Evolutionary conservation across 1,284 basidiomycete species (phyloP).

Genomic region (Phaffia rhodozyma): DNA sequence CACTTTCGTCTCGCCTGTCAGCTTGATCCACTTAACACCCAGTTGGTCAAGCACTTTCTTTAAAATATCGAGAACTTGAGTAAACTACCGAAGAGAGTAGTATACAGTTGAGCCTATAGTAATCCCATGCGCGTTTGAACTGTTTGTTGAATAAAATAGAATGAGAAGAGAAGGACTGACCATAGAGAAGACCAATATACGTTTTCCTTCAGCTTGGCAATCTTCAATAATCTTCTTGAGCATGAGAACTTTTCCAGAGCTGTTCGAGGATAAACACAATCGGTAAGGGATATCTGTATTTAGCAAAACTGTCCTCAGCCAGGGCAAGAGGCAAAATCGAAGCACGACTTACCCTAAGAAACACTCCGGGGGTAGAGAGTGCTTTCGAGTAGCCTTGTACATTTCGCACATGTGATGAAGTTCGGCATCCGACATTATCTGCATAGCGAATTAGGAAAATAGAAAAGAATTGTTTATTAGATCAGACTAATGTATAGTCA

Average conservation of each 20-base stretch:
- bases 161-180: conserved; percentile 36
- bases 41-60: conserved; percentile 69
- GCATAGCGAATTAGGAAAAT: conserved; percentile 7
- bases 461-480: not conserved
- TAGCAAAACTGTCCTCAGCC: too few relatives aligned
- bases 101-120: not conserved
- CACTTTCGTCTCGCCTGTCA: conserved; percentile 90
- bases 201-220: conserved; percentile 59
- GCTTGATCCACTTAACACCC: conserved; percentile 66
- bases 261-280: too few relatives aligned
- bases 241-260: conserved; percentile 71
- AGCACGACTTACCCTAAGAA: conserved; percentile 48
- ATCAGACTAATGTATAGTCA: conserved; percentile 14
- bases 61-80: conserved; percentile 86
- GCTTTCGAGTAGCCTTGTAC: conserved; percentile 77
- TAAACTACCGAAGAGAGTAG: conserved; percentile 49
- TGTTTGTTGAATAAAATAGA: too few relatives aligned
- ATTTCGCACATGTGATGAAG: conserved; percentile 65
- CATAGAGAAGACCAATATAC: conserved; percentile 88
- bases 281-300: too few relatives aligned
- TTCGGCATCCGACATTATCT: conserved; percentile 90
- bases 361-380: conserved; percentile 57
- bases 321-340: too few relatives aligned
- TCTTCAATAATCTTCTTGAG: conserved; percentile 59
- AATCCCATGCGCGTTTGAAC: too few relatives aligned